A percentile compares a stretch with the other conserved stretches of the same genome.
Evolutionary conservation across 768 basidiomycete genomes (phyloP).

Genomic region (Imleria badia): DNA sequence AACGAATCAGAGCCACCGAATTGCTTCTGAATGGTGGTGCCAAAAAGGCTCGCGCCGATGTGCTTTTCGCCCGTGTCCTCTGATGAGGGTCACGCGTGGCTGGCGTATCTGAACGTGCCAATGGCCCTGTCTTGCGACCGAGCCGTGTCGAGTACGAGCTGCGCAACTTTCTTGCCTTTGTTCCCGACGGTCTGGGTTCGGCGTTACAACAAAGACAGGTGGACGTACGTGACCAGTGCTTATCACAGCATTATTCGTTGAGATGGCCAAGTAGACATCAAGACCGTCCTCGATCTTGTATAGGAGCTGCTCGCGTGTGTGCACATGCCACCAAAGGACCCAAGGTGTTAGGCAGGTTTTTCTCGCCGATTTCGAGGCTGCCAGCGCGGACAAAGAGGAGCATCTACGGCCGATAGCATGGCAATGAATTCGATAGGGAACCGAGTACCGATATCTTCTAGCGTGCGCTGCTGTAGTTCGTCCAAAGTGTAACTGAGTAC

Average conservation of each 20-base stretch:
- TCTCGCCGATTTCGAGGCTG: slow-evolving; percentile 15
- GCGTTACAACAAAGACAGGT: background rate
- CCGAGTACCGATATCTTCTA: too few relatives aligned
- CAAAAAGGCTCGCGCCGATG: slow-evolving; percentile 17
- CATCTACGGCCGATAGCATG: too few relatives aligned
- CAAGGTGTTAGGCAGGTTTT: slow-evolving; percentile 10
- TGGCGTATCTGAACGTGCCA: slow-evolving; percentile 90
- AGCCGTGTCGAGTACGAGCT: slow-evolving; percentile 73
- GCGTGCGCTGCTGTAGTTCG: too few relatives aligned
- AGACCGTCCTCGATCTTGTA: slow-evolving; percentile 73
- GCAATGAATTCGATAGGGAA: too few relatives aligned
- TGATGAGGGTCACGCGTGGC: slow-evolving; percentile 58
- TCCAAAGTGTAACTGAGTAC: too few relatives aligned
- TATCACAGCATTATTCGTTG: slow-evolving; percentile 74
- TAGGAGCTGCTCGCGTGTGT: slow-evolving; percentile 53
- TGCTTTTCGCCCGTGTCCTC: slow-evolving; percentile 18
- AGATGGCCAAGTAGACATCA: slow-evolving; percentile 74
- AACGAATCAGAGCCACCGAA: slow-evolving; percentile 68
- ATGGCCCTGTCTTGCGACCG: slow-evolving; percentile 55
- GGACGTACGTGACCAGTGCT: slow-evolving; percentile 17
- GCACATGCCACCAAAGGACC: slow-evolving; percentile 39
- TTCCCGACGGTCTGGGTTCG: slow-evolving; percentile 50
- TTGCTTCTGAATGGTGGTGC: slow-evolving; percentile 32
- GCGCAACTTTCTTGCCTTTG: slow-evolving; percentile 57
- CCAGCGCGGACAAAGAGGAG: slow-evolving; percentile 21